phyloP scores from a whole-genome alignment of 768 basidiomycete genomes.

The Serendipita sp. region DNA sequence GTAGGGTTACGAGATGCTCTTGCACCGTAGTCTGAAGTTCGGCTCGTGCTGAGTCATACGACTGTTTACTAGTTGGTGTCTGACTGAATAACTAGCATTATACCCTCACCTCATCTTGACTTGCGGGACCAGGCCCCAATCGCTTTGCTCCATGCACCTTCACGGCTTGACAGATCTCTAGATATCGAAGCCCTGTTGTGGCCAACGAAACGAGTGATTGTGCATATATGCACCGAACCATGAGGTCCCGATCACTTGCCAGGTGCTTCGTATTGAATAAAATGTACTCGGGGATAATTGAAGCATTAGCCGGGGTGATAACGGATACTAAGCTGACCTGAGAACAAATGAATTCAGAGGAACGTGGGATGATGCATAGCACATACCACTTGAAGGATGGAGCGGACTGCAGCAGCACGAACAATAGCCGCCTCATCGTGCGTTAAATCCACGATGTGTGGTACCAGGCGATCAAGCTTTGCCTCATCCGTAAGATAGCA shows the following conservation, averaged over 20 bases:
- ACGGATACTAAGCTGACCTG: slow-evolving; percentile 50
- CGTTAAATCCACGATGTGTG: slow-evolving; percentile 77
- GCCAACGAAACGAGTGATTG: slow-evolving; percentile 76
- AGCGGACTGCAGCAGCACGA: slow-evolving; percentile 60
- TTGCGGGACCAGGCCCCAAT: slow-evolving; percentile 43
- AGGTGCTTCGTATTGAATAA: slow-evolving; percentile 79
- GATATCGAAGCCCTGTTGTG: slow-evolving; percentile 69
- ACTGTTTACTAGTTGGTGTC: slow-evolving; percentile 18
- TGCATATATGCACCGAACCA: slow-evolving; percentile 66
- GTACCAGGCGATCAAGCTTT: slow-evolving; percentile 83
- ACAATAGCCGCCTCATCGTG: slow-evolving; percentile 77
- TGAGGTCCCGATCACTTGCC: slow-evolving; percentile 67
- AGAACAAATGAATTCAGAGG: slow-evolving; percentile 18
- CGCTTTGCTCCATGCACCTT: slow-evolving; percentile 68
- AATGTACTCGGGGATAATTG: slow-evolving; percentile 91
- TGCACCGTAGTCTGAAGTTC: slow-evolving; percentile 77
- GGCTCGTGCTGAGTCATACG: slow-evolving; percentile 73
- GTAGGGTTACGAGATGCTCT: slow-evolving; percentile 74
- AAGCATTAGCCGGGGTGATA: slow-evolving; percentile 42
- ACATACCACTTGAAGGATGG: slow-evolving; percentile 70
- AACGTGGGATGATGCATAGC: neutral
- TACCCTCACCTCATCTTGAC: slow-evolving; percentile 58
- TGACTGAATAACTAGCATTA: neutral
- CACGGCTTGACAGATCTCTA: slow-evolving; percentile 87
- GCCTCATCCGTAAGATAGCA: slow-evolving; percentile 85